Evolutionary conservation across 192 early-diverging fungal genomes (phyloP), one percentile per base, ranked within the genome.

Genomic region (Obelidium mucronatum): DNA sequence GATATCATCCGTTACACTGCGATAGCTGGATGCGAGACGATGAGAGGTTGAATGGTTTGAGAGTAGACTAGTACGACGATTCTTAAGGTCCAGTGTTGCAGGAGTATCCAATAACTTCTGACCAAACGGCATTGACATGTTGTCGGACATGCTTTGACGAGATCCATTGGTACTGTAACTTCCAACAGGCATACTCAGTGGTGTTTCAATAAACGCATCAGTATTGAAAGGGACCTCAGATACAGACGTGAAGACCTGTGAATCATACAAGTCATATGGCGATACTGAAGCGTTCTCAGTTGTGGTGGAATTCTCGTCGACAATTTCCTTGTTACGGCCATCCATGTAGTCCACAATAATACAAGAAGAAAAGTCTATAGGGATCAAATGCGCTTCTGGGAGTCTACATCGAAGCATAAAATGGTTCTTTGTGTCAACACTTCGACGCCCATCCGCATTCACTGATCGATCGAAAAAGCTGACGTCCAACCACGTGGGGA

Each of bases 401-500:
- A 95, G 93, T 80, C 91, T 92, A 78, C 93, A 94, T 44, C 91
- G 81, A 19, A 90, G 82, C 61, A 80, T 75, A 75, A 94, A 95
- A 28, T 85, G 81, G 31, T 8, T 66, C n/a, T 68, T 68, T 11
- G 44, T 33, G 22, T 11, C 4, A 39, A 1, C 22, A 72, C 31
- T 44, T 13, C 39, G 52, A 11, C 33, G 36, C 61, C 62, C 75
- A 24, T 11, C 31, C 40, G 51, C 48, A 85, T 73, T 48, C 80
- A 77, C 84, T 53, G 79, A 56, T 58, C 89, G 81, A 33, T 77
- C 83, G 83, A 94, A 97, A 75, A 96, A 98, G 68, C 93, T 95
- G 70, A 91, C 91, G 75, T 97, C 95, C 24, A 97, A 86, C 97
- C 97, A 98, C 76, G 93, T 89, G 0, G 97, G 95, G 59, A 95